Base-by-base conservation (phyloP, 2,329 filamentous ascomycete species). In the Sporothrix inflata region DNA sequence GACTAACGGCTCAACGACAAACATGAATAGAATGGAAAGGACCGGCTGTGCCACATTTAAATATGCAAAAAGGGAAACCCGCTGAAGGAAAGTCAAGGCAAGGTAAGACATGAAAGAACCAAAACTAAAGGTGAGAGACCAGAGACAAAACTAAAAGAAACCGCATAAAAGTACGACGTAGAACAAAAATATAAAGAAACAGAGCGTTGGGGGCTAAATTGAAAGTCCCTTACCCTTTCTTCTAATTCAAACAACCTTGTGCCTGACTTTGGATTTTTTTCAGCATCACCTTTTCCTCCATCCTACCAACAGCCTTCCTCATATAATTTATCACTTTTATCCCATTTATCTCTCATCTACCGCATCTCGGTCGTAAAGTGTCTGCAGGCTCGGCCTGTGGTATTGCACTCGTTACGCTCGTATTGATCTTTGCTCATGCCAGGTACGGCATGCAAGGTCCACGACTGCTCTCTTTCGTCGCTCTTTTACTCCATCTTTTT, bases 381-480 rank as follows among this genome's bases (percentile, higher is more conserved):
- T 49, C 42, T 66, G 40, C 42, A 66, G 40, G 9, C 9, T n/a
- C 16, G 42, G 42, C 42, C 42, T 49, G 42, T 38, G 42, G 42
- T 21, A 66, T 49, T 12, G 34, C 42, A 16, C 34, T 30, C 24
- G 63, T 49, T 49, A 30, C 21, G 38, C 8, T 60, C 53, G 51
- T 60, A 47, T 65, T 40, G 38, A 14, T 27, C 38, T 45, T 45
- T 65, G 19, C 38, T 24, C 6, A 49, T 70, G 53, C 53, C 51
- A 70, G 67, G 53, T 60, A 60, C 67, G 24, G 38, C 49, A 69
- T 69, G 66, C 49, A 69, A 55, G 66, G 30, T 34, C 66, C 30
- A 42, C n/a, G 27, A 11, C 66, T 19, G 14, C 24, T 66, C 42
- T 66, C 45, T 21, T 49, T 66, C 42, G 63, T 16, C 21, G 24